A percentile compares a stretch with the other conserved stretches of the same genome.
Evolutionary conservation across 148 eudicot genomes (phyloP).

Genomic region (Chenopodium formosanum): DNA sequence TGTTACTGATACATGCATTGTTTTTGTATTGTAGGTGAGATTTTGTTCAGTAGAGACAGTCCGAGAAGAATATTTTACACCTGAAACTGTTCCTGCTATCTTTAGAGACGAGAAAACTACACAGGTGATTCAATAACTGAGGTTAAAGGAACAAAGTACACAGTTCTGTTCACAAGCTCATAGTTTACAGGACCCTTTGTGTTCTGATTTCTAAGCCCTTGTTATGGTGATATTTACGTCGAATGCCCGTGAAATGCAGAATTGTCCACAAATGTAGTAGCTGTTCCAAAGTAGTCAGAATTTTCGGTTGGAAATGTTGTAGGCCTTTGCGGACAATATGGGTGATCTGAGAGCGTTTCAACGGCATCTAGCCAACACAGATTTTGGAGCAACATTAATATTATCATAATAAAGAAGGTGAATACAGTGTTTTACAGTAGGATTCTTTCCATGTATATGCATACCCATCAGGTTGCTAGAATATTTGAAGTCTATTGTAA

Average conservation of each 20-base stretch:
- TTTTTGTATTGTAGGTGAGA: conserved; percentile 52
- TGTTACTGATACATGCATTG: neutral
- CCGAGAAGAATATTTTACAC: conserved; percentile 69
- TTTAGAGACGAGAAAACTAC: conserved; percentile 42
- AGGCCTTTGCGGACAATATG: neutral
- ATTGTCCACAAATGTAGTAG: neutral
- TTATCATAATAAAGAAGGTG: neutral
- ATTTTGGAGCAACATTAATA: neutral
- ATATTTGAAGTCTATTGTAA: too few relatives aligned
- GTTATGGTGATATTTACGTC: neutral
- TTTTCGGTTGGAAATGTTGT: neutral
- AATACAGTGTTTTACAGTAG: neutral
- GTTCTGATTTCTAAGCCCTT: neutral
- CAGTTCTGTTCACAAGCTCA: neutral
- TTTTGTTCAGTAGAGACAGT: conserved; percentile 72
- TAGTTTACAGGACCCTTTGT: neutral
- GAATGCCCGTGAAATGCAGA: neutral
- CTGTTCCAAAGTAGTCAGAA: neutral
- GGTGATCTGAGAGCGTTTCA: neutral
- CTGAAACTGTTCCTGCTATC: conserved; percentile 62
- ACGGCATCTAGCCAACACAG: neutral
- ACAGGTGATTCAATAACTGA: neutral
- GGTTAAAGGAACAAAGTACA: neutral
- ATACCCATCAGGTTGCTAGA: too few relatives aligned
- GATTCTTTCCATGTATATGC: neutral